A percentile compares a stretch with the other conserved stretches of the same genome.
Evolutionary conservation across 805 yeast species (phyloP).

Genomic region (Hanseniaspora clermontiae): DNA sequence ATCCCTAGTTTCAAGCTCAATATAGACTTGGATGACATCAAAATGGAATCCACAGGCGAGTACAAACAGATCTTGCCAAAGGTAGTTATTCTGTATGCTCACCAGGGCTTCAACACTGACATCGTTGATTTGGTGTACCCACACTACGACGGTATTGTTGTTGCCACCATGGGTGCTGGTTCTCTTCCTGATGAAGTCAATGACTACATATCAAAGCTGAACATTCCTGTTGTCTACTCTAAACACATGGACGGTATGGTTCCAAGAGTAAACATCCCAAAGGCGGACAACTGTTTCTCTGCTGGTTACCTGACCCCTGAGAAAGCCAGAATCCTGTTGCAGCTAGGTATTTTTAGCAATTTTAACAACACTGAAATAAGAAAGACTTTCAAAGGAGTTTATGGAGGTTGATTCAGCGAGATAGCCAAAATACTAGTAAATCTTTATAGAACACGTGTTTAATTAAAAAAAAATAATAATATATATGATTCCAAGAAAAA

Average conservation of each 20-base stretch:
- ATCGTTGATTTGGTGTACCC: slow-evolving; percentile 37
- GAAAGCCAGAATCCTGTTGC: slow-evolving; percentile 46
- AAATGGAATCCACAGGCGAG: slow-evolving; percentile 10
- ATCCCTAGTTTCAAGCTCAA: slow-evolving; percentile 33
- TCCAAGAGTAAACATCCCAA: slow-evolving; percentile 37
- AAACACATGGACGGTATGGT: slow-evolving; percentile 63
- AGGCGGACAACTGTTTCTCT: slow-evolving; percentile 37
- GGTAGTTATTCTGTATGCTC: slow-evolving; percentile 47
- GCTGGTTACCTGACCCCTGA: slow-evolving; percentile 58
- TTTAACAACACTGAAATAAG: slow-evolving; percentile 32
- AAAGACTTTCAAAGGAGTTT: slow-evolving; percentile 38
- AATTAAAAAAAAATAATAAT: too few relatives aligned
- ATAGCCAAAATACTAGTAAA: too few relatives aligned
- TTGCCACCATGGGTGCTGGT: slow-evolving; percentile 66
- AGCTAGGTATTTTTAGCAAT: slow-evolving; percentile 38
- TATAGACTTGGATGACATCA: slow-evolving; percentile 16
- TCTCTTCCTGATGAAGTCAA: slow-evolving; percentile 43
- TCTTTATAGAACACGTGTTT: neutral
- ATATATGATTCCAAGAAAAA: too few relatives aligned
- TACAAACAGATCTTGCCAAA: slow-evolving; percentile 20
- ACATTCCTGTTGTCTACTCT: slow-evolving; percentile 48
- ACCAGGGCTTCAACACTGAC: slow-evolving; percentile 45
- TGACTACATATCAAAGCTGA: slow-evolving; percentile 24
- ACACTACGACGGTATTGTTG: slow-evolving; percentile 42
- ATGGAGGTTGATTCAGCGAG: slow-evolving; percentile 32